phyloP scores from a whole-genome alignment of 2,329 filamentous ascomycete species.

The Colletotrichum truncatum region DNA sequence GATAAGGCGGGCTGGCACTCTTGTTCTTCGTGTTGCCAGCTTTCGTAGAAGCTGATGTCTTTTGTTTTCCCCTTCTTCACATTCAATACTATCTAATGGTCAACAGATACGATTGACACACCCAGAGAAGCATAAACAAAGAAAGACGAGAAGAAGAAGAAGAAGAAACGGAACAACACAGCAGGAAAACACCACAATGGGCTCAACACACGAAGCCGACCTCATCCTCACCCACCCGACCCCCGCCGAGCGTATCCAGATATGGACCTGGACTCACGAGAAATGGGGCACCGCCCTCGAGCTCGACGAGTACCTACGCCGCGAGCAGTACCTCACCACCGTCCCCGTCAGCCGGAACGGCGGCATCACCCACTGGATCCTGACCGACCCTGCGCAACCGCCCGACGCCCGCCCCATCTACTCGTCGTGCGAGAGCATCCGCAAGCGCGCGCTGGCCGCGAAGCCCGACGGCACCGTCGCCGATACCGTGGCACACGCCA shows the following conservation, averaged over 20 bases:
- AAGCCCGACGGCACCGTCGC: constrained; percentile 42
- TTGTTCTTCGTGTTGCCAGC: too few species aligned
- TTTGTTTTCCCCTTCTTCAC: background rate
- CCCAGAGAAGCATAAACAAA: background rate
- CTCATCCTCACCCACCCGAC: constrained; percentile 66
- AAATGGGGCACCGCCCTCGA: constrained; percentile 69
- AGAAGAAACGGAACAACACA: too few species aligned
- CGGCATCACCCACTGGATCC: constrained; percentile 71
- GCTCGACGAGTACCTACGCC: constrained; percentile 63
- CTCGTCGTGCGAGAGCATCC: constrained; percentile 71
- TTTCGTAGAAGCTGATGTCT: background rate
- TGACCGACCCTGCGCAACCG: constrained; percentile 56
- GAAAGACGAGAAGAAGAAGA: too few species aligned
- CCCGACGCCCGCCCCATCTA: constrained; percentile 62
- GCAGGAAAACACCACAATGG: too few species aligned
- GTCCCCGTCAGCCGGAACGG: constrained; percentile 66
- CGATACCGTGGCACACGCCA: constrained; percentile 74
- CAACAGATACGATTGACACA: background rate
- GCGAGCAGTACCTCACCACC: constrained; percentile 66
- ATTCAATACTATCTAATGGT: background rate
- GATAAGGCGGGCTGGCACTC: too few species aligned
- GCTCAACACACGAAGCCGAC: constrained; percentile 24
- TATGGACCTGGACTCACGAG: constrained; percentile 64
- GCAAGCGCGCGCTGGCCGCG: constrained; percentile 64
- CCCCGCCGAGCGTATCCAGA: constrained; percentile 58